phyloP scores from a whole-genome alignment of 176 grass and related monocot species.

The Secale cereale region DNA sequence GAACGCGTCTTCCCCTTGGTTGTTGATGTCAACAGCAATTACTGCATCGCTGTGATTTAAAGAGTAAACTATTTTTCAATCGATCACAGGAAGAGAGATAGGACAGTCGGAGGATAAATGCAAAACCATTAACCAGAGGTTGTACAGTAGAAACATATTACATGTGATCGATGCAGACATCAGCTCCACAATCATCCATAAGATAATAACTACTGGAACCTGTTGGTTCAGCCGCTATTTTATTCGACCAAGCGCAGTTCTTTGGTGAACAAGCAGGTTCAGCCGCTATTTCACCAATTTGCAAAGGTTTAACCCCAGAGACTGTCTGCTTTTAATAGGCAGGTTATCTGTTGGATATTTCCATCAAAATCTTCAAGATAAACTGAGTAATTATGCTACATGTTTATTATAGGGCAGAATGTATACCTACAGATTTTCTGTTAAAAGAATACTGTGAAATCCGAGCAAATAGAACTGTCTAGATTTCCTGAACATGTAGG shows the following conservation, averaged over 20 bases:
- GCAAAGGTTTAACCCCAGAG: background rate
- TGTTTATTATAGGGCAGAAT: background rate
- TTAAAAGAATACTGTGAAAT: background rate
- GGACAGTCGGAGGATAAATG: background rate
- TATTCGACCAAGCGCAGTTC: background rate
- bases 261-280: background rate
- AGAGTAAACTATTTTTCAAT: constrained; percentile 9
- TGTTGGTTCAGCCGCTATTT: too few species aligned
- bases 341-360: background rate
- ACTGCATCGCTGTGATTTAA: constrained; percentile 61
- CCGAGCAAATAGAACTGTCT: background rate
- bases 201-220: background rate
- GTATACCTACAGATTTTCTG: background rate
- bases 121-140: background rate
- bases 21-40: constrained; percentile 73
- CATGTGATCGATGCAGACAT: background rate
- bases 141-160: background rate
- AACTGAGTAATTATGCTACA: background rate
- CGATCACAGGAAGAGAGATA: constrained; percentile 3
- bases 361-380: background rate
- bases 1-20: constrained; percentile 82
- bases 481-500: background rate
- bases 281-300: background rate
- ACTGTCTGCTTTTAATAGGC: background rate
- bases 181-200: background rate